phyloP scores from a whole-genome alignment of 2,329 filamentous ascomycete genomes.

The Cephalotrichum gorgonifer region DNA sequence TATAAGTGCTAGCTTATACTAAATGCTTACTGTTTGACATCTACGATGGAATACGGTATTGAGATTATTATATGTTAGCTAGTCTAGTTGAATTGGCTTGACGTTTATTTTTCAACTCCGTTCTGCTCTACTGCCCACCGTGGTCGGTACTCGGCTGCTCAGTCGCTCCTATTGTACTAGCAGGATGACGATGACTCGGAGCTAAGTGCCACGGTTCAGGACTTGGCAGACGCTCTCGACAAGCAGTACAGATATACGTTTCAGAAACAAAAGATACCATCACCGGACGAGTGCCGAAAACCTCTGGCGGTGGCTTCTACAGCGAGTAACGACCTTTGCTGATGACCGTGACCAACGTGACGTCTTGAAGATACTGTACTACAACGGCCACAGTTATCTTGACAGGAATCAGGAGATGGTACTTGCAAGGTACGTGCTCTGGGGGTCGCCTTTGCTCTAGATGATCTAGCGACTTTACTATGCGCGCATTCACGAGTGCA shows the following conservation, averaged over 20 bases:
- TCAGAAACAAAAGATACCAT: slow-evolving; percentile 38
- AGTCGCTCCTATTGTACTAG: slow-evolving; percentile 43
- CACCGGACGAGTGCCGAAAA: slow-evolving; percentile 34
- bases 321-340: slow-evolving; percentile 40
- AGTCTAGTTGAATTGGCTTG: too few relatives aligned
- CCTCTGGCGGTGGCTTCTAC: slow-evolving; percentile 44
- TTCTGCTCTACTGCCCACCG: slow-evolving; percentile 39
- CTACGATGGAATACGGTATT: too few relatives aligned
- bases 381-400: slow-evolving; percentile 43
- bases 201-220: slow-evolving; percentile 23
- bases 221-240: slow-evolving; percentile 39
- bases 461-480: not conserved
- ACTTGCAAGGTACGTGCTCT: slow-evolving; percentile 43
- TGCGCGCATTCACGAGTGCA: not conserved
- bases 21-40: too few relatives aligned
- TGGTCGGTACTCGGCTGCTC: slow-evolving; percentile 41
- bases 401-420: slow-evolving; percentile 47
- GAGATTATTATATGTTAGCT: too few relatives aligned
- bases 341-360: slow-evolving; percentile 43
- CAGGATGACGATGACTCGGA: slow-evolving; percentile 37
- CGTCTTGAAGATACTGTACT: slow-evolving; percentile 48
- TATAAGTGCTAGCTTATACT: too few relatives aligned
- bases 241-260: slow-evolving; percentile 41
- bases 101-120: too few relatives aligned
- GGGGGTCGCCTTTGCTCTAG: not conserved